phyloP scores from a whole-genome alignment of 2,329 filamentous ascomycete genomes.

The Clathrospora elynae region DNA sequence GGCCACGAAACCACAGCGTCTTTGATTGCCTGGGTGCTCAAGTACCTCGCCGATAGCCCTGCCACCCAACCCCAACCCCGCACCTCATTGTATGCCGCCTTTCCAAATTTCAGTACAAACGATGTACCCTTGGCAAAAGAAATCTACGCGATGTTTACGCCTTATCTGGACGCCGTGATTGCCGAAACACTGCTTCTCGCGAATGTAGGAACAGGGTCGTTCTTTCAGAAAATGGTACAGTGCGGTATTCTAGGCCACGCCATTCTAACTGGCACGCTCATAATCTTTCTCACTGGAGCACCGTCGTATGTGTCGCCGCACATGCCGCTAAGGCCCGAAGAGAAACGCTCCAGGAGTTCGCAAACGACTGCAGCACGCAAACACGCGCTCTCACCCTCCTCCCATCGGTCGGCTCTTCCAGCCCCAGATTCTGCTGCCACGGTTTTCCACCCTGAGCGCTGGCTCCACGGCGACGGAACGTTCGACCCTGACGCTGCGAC shows the following conservation, averaged over 20 bases:
- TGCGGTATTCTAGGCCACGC: constrained; percentile 11
- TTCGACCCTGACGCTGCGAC: constrained; percentile 22
- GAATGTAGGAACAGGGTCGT: constrained; percentile 8
- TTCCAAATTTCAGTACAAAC: background rate
- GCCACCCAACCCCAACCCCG: constrained; percentile 7
- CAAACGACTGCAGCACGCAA: too few species aligned
- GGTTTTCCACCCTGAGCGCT: constrained; percentile 42
- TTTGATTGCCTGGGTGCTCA: constrained; percentile 11
- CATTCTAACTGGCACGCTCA: constrained; percentile 8
- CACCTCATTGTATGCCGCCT: background rate
- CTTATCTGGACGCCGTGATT: constrained; percentile 13
- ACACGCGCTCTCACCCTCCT: background rate
- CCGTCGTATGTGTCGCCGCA: constrained; percentile 5
- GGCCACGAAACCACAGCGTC: constrained; percentile 16
- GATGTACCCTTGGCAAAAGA: constrained; percentile 1
- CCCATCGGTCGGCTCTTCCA: background rate
- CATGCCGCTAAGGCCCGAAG: constrained; percentile 2
- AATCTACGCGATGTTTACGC: background rate
- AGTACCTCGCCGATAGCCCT: constrained; percentile 13
- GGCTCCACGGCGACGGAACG: constrained; percentile 35
- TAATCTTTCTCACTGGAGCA: constrained; percentile 12
- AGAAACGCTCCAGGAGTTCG: background rate
- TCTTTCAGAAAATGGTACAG: constrained; percentile 4
- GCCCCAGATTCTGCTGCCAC: background rate
- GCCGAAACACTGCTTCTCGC: constrained; percentile 9